Base-by-base conservation (phyloP, 2,329 filamentous ascomycete species). In the Ascochyta pisi region DNA sequence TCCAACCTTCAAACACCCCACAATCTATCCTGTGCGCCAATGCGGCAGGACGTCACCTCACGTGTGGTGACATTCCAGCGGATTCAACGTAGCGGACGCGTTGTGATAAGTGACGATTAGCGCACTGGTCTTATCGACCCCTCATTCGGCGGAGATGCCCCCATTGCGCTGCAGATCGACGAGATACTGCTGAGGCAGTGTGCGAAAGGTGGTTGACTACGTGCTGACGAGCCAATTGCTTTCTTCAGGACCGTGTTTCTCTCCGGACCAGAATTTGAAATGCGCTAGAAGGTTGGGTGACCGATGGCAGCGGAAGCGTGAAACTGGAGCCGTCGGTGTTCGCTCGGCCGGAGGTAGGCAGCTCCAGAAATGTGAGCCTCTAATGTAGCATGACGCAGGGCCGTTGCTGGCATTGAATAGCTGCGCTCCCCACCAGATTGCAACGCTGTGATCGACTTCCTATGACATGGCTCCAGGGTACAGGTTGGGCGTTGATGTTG, bases 401-500 rank as follows among this genome's bases (percentile, higher is more conserved):
- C 38, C 39, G 33, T 42, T 40, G 46, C 16, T 31, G 37, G 38
- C 35, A 34, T 19, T 37, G 40, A 45, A 50, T 26, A 50, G 41
- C 45, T 45, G 42, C 29, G 23, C 34, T 45, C 35, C 15, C 35
- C 35, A 24, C 47, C 31, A 27, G 15, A 46, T 46, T 19, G 23
- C 23, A 41, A 13, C 40, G n/a, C 9, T 31, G 24, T 41, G 23
- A 42, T 27, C 4, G 9, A 37, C 16, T 46, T 23, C 45, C 9
- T 19, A 42, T 51, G 38, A 37, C 29, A 68, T 68, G 65, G 60
- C 65, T 57, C 56, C 64, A 29, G 69, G 71, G 41, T 74, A 73
- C 49, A 64, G 69, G 47, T 48, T 74, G 24, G 71, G 71, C 53
- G 70, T 73, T 23, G 71, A 74, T 58, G 71, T 74, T 37, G 71